Conservation (phyloP, 108 stramenopile genomes). For the Aurantiochytrium sp. region DNA sequence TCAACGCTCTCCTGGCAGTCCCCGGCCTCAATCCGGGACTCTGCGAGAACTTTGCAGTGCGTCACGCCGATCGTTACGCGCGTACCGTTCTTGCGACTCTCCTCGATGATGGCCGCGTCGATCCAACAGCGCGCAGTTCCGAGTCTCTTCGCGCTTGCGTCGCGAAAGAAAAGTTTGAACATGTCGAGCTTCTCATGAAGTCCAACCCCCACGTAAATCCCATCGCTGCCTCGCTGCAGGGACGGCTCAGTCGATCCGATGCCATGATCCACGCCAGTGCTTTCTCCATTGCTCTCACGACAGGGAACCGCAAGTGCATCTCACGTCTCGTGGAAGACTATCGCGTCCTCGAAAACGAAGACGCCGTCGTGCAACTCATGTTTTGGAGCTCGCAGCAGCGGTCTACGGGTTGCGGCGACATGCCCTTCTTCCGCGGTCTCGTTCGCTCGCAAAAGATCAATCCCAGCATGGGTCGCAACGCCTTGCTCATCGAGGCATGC, state of each 20-base stretch:
- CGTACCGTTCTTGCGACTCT: not conserved
- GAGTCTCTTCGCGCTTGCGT: not conserved
- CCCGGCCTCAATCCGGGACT: not conserved
- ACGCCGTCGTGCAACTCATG: not conserved
- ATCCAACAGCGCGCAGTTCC: not conserved
- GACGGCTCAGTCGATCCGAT: no score
- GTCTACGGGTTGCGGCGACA: not conserved
- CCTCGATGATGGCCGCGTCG: not conserved
- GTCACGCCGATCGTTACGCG: not conserved
- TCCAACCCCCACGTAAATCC: not conserved
- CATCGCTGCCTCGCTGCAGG: not conserved
- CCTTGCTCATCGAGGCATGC: not conserved
- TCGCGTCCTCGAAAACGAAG: not conserved
- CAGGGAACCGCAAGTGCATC: not conserved
- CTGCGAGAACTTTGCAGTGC: not conserved
- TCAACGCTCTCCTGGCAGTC: not conserved
- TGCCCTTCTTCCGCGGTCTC: not conserved
- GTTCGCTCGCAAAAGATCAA: not conserved
- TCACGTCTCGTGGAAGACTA: not conserved
- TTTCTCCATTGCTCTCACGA: not conserved
- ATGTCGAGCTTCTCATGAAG: not conserved
- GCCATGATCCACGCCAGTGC: not conserved
- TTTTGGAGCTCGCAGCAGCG: not conserved
- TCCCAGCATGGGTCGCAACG: not conserved
- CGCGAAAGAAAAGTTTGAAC: not conserved